These are phyloP conservation scores for Euryodendron excelsum DNA, from an alignment of 148 eudicot genomes.

Conservation along the genomic window DNA sequence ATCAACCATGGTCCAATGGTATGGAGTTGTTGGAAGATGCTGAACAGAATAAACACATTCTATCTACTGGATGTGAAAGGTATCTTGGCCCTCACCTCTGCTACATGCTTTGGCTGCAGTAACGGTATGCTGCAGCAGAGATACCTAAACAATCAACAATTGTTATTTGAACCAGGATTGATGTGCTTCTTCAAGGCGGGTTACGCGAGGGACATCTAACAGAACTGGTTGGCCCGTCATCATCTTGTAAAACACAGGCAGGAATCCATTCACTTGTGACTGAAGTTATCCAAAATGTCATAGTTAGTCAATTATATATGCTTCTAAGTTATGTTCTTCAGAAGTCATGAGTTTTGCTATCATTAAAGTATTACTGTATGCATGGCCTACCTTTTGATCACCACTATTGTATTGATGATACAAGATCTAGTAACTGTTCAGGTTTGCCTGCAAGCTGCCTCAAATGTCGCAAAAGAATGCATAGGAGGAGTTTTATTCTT, in stretches of 20 bases:
- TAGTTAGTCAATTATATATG: neutral
- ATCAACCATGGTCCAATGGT: constrained; percentile 76
- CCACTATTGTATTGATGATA: neutral
- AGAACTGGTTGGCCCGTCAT: constrained; percentile 91
- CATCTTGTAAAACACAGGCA: constrained; percentile 92
- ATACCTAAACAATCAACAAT: neutral
- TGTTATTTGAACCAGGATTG: constrained; percentile 43
- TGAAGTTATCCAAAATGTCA: neutral
- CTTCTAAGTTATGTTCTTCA: neutral
- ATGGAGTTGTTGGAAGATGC: constrained; percentile 62
- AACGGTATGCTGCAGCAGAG: neutral
- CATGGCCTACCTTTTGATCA: neutral
- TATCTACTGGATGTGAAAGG: constrained; percentile 55
- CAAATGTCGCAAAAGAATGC: constrained; percentile 61
- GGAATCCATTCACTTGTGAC: constrained; percentile 6
- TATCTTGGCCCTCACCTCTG: constrained; percentile 22
- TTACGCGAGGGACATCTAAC: constrained; percentile 63
- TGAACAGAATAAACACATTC: constrained; percentile 40
- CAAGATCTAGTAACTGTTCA: constrained; percentile 23
- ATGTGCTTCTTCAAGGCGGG: constrained; percentile 55
- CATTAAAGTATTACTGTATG: neutral
- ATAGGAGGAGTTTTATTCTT: constrained; percentile 53
- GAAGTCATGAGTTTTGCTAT: neutral
- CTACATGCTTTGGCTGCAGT: neutral
- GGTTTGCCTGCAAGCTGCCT: constrained; percentile 79